phyloP scores from a whole-genome alignment of 2,329 filamentous ascomycete species.

The Trichoderma koningiopsis region DNA sequence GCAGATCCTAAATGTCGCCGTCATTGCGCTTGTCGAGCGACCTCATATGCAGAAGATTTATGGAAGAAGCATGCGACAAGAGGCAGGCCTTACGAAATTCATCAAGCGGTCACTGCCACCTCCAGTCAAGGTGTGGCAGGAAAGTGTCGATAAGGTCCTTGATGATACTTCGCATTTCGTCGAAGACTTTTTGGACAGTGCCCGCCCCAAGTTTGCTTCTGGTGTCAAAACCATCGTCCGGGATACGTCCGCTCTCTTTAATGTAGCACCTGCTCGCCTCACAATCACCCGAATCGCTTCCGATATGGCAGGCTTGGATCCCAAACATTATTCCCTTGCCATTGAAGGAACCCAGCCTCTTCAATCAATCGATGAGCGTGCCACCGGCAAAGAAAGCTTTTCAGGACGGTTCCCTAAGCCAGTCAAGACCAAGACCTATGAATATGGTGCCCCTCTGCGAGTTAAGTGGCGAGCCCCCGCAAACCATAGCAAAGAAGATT shows the following conservation, averaged over 20 bases:
- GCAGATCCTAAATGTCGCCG: conserved; percentile 81
- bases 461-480: conserved; percentile 88
- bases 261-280: conserved; percentile 82
- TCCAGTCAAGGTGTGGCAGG: conserved; percentile 79
- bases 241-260: conserved; percentile 86
- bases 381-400: conserved; percentile 73
- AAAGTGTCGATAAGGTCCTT: conserved; percentile 83
- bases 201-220: conserved; percentile 80
- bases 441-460: conserved; percentile 87
- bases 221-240: conserved; percentile 85
- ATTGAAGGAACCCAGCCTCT: conserved; percentile 67
- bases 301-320: conserved; percentile 77
- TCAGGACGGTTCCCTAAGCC: conserved; percentile 68
- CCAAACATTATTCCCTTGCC: conserved; percentile 76
- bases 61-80: conserved; percentile 76
- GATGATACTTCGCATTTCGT: conserved; percentile 86
- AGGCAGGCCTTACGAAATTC: conserved; percentile 90
- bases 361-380: conserved; percentile 56
- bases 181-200: conserved; percentile 85
- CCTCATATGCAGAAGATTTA: conserved; percentile 99
- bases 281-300: conserved; percentile 78
- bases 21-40: conserved; percentile 91
- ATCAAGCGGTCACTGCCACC: conserved; percentile 83
- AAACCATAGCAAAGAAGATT: conserved; percentile 87
- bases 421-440: conserved; percentile 75